Base-by-base conservation (phyloP, 495 filamentous ascomycete species). In the Podospora pseudocomata region DNA sequence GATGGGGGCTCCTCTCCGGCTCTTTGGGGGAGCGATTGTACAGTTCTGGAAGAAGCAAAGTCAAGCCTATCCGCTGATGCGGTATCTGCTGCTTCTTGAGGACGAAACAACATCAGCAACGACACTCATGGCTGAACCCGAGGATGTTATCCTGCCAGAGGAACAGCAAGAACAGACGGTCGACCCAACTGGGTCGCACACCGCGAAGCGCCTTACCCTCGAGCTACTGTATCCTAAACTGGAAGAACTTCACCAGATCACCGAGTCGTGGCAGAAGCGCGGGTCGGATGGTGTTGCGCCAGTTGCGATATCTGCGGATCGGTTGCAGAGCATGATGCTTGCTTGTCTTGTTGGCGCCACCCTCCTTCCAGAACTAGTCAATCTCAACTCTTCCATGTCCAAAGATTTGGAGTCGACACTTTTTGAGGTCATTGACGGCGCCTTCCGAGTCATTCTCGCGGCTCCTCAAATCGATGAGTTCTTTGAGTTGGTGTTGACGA, bases 141-240 rank as follows among this genome's bases (percentile, higher is more conserved):
- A 58, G 16, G 19, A 44, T 9, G 64, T 71, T 2, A 66, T 65
- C 28, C 62, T 67, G 19, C 44, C 34, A 16, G 2, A 28, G 23
- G 70, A 72, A 13, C 23, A 66, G 9, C 5, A 11, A 49, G 61
- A 49, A 9, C 72, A 73, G 34, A 60, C 67, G 1, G 64, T 68
- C 19, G 81, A 84, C 67, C 73, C 74, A 16, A 70, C 77, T 2
- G 78, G 78, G 65, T 76, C 80, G 11, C 76, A 82, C 60, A 74
- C 80, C 3, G 76, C 78, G 55, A 83, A 77, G 66, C 81, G 81
- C 56, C 73, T 85, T 18, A 77, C 83, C 34, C 71, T 85, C 7
- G 85, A 87, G 61, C 75, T 85, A 6, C 74, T 85, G 49, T 76
- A 74, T 32, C 77, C 82, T 5, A 85, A 85, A 67, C 67, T 84